Evolutionary conservation across 179 eudicot species (phyloP).

Genomic region (Carnegiea gigantea): DNA sequence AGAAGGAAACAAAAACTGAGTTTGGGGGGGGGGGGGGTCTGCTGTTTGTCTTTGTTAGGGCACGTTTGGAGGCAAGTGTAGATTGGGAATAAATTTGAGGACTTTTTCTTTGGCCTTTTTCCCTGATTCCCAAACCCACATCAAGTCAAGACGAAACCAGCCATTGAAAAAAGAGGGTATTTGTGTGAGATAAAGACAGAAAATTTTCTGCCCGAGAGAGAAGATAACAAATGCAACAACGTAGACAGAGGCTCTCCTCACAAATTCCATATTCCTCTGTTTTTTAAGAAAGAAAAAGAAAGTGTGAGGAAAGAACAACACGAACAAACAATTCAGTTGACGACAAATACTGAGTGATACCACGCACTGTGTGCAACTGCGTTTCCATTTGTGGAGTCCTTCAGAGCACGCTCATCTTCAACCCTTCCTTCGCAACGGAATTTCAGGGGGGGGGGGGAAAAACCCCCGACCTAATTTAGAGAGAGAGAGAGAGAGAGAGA

Average conservation of each 20-base stretch:
- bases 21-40: background rate
- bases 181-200: background rate
- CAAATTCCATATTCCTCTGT: constrained; percentile 68
- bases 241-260: constrained; percentile 36
- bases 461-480: background rate
- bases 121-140: constrained; percentile 44
- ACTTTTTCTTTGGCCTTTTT: constrained; percentile 30
- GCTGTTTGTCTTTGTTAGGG: constrained; percentile 57
- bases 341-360: constrained; percentile 47
- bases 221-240: background rate
- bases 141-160: constrained; percentile 42
- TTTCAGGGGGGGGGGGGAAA: constrained; percentile 2
- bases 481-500: too few relatives aligned
- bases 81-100: constrained; percentile 38
- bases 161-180: constrained; percentile 23
- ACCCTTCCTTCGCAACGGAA: background rate
- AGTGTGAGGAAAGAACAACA: constrained; percentile 15
- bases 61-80: constrained; percentile 47
- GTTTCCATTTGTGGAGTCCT: constrained; percentile 31
- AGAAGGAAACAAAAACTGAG: constrained; percentile 38
- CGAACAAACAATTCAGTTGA: constrained; percentile 33
- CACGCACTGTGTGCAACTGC: constrained; percentile 47
- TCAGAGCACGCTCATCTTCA: constrained; percentile 27
- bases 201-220: background rate
- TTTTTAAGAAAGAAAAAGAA: constrained; percentile 12